Conservation (phyloP, 2,329 filamentous ascomycete species). For the Cercospora sp. region DNA sequence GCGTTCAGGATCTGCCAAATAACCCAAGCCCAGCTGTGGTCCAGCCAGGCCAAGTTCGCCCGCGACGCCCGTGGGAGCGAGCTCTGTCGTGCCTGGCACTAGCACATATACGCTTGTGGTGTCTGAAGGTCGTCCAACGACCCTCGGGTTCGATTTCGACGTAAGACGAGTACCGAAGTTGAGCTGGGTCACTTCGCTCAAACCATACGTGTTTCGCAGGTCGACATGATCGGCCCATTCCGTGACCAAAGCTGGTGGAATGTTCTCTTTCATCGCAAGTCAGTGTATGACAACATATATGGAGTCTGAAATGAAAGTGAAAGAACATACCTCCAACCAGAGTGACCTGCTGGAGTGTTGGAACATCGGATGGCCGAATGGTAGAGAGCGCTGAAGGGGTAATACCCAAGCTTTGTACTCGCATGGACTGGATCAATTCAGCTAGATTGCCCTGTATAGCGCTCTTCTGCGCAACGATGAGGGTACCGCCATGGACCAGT, state of each 20-base stretch:
- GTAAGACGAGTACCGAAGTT: background rate
- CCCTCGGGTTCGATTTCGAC: background rate
- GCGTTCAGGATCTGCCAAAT: conserved; percentile 10
- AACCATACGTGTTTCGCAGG: background rate
- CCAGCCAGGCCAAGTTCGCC: conserved; percentile 14
- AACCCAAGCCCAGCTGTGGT: conserved; percentile 7
- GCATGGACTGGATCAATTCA: background rate
- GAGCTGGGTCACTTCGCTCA: background rate
- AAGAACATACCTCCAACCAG: background rate
- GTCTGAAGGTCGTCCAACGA: background rate
- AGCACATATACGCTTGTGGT: background rate
- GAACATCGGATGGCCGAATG: background rate
- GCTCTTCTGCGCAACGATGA: background rate
- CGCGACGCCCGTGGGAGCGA: background rate
- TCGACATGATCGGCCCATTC: background rate
- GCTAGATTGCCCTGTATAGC: background rate
- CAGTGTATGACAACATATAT: background rate
- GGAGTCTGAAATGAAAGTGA: background rate
- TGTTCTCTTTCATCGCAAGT: background rate
- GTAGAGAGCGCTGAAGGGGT: conserved; percentile 1
- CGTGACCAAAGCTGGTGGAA: background rate
- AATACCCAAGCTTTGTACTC: background rate
- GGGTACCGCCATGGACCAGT: background rate
- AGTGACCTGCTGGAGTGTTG: conserved; percentile 4
- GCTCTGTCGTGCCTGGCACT: background rate